Conservation (phyloP, 495 filamentous ascomycete species). For the Aspergillus panamensis region DNA sequence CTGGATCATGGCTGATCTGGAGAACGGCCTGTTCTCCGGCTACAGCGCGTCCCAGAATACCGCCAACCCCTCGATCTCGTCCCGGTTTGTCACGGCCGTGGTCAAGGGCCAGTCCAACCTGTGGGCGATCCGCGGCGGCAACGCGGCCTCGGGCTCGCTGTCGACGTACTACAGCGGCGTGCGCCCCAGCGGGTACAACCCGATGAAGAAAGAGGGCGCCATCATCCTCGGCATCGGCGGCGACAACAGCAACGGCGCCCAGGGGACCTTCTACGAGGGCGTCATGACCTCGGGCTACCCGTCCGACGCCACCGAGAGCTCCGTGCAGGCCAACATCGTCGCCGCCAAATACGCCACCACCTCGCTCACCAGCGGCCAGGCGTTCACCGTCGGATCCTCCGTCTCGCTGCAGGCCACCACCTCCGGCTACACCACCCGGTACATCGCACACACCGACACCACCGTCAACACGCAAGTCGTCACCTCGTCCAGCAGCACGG, state of each 20-base stretch:
- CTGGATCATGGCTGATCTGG: conserved; percentile 61
- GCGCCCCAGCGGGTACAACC: conserved; percentile 53
- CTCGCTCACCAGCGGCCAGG: conserved; percentile 46
- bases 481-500: conserved; percentile 44
- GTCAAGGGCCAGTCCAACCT: conserved; percentile 49
- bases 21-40: conserved; percentile 57
- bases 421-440: conserved; percentile 45
- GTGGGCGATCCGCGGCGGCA: conserved; percentile 54
- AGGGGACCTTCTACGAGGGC: conserved; percentile 61
- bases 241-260: conserved; percentile 52
- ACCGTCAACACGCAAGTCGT: conserved; percentile 51
- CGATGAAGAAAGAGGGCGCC: conserved; percentile 59
- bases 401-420: conserved; percentile 52
- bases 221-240: conserved; percentile 59
- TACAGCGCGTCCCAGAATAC: conserved; percentile 35
- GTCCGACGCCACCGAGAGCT: conserved; percentile 50
- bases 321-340: conserved; percentile 56
- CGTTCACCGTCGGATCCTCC: conserved; percentile 44
- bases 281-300: conserved; percentile 59
- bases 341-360: conserved; percentile 50
- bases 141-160: conserved; percentile 50
- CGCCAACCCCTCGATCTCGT: conserved; percentile 44
- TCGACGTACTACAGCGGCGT: conserved; percentile 53
- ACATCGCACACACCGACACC: conserved; percentile 47
- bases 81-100: conserved; percentile 50